Evolutionary conservation across 345 rosid genomes (phyloP).

Genomic region (Turritis glabra): DNA sequence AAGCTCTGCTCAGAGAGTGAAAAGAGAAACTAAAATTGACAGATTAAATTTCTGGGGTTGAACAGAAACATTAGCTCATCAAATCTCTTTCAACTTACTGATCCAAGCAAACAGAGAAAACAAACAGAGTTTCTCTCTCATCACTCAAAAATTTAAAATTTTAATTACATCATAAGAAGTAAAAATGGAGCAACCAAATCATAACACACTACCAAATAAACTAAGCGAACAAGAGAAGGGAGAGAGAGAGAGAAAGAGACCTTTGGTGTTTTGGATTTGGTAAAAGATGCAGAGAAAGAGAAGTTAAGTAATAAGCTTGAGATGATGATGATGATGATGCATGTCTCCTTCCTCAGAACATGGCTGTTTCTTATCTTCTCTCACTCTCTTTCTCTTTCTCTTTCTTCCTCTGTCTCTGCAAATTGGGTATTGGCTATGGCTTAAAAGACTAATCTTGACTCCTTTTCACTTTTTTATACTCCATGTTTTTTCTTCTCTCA

Average conservation of each 20-base stretch:
- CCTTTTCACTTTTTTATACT: conserved; percentile 9
- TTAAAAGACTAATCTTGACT: conserved; percentile 38
- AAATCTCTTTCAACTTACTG: conserved; percentile 16
- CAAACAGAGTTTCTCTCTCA: conserved; percentile 6
- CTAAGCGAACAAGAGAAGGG: not conserved
- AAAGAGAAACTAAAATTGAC: not conserved
- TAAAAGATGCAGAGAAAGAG: conserved; percentile 31
- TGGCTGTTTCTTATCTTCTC: conserved; percentile 37
- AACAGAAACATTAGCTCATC: not conserved
- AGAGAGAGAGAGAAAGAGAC: conserved; percentile 26
- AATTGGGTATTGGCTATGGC: conserved; percentile 40
- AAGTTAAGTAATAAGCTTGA: conserved; percentile 36
- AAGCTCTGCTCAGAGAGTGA: not conserved
- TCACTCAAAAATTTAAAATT: not conserved
- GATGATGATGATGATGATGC: conserved; percentile 33
- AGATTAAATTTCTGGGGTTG: not conserved
- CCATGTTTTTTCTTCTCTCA: not conserved
- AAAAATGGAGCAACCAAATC: conserved; percentile 26
- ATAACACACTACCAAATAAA: conserved; percentile 26
- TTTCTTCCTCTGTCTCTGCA: conserved; percentile 35
- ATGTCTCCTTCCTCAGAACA: conserved; percentile 47
- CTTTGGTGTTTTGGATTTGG: conserved; percentile 33
- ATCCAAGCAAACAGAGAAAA: conserved; percentile 26
- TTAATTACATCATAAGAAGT: conserved; percentile 9
- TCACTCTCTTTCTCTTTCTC: conserved; percentile 20